These are phyloP conservation scores for Phalaenopsis equestris DNA, from an alignment of 106 monocot genomes.

Conservation along the genomic window DNA sequence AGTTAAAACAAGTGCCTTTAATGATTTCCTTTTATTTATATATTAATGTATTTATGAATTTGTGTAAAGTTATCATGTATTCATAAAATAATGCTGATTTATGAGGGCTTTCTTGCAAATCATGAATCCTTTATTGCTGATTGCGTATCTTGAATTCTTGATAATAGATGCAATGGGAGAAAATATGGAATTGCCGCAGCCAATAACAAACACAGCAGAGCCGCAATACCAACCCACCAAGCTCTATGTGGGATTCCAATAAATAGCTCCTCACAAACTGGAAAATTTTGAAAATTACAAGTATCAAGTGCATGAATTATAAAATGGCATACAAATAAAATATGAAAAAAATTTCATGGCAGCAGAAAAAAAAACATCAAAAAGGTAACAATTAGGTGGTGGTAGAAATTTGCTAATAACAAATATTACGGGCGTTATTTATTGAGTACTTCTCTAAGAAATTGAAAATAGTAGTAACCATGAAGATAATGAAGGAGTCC, in stretches of 20 bases:
- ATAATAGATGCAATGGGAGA: slow-evolving; percentile 31
- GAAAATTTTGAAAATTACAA: slow-evolving; percentile 1
- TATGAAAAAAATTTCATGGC: background rate
- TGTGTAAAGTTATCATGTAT: background rate
- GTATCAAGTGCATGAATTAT: background rate
- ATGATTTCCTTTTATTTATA: no score
- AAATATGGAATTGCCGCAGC: slow-evolving; percentile 42
- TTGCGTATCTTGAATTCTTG: slow-evolving; percentile 6
- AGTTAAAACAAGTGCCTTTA: no score
- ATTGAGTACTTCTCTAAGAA: no score
- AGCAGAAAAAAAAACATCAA: background rate
- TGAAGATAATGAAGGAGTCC: no score
- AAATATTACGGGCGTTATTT: no score
- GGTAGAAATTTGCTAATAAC: background rate
- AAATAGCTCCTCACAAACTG: slow-evolving; percentile 79
- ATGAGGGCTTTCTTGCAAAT: background rate
- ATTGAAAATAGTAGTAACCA: no score
- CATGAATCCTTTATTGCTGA: slow-evolving; percentile 30
- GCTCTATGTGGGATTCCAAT: slow-evolving; percentile 68
- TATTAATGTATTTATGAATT: no score
- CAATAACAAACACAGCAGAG: slow-evolving; percentile 51
- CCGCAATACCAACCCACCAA: slow-evolving; percentile 68
- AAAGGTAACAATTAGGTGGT: background rate
- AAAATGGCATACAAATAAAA: background rate
- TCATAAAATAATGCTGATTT: background rate